Percentiles rank a stretch among this genome's conserved stretches.
Conservation (phyloP, 2,329 filamentous ascomycete genomes). For the Sclerotinia minor region DNA sequence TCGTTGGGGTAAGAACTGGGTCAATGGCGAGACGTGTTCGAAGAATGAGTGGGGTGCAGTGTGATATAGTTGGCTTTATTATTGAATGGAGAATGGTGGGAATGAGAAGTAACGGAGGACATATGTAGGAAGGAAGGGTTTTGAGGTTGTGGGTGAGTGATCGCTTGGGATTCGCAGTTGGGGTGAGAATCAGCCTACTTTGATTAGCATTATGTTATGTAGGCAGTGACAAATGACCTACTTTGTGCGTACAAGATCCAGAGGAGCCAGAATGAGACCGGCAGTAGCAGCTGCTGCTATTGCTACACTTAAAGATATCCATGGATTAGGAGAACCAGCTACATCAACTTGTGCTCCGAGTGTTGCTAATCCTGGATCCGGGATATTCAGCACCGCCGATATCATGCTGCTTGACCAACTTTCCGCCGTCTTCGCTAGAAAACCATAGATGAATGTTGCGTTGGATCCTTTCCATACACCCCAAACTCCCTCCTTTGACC, state of each 20-base stretch:
- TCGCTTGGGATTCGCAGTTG: constrained; percentile 72
- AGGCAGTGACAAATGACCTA: constrained; percentile 30
- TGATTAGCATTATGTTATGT: constrained; percentile 37
- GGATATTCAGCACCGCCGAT: constrained; percentile 87
- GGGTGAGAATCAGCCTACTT: constrained; percentile 76
- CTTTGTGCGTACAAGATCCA: constrained; percentile 85
- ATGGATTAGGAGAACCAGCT: constrained; percentile 79
- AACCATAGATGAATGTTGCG: constrained; percentile 85
- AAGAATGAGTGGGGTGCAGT: constrained; percentile 80
- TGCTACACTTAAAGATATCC: constrained; percentile 75
- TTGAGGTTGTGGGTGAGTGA: constrained; percentile 72
- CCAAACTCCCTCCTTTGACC: constrained; percentile 85
- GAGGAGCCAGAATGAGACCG: constrained; percentile 77
- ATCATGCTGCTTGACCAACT: constrained; percentile 89
- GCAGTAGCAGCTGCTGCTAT: constrained; percentile 66
- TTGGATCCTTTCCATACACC: constrained; percentile 96
- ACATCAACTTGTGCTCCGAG: constrained; percentile 53
- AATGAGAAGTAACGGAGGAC: constrained; percentile 68
- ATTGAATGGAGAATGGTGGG: constrained; percentile 87
- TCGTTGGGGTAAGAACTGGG: constrained; percentile 73
- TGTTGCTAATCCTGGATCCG: constrained; percentile 70
- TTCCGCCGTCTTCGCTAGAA: constrained; percentile 83
- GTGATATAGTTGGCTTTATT: constrained; percentile 77
- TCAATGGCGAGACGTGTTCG: constrained; percentile 84
- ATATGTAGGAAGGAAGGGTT: constrained; percentile 74